Evolutionary conservation across 208 protist genomes (phyloP).

Genomic region (Angomonas ambiguus): DNA sequence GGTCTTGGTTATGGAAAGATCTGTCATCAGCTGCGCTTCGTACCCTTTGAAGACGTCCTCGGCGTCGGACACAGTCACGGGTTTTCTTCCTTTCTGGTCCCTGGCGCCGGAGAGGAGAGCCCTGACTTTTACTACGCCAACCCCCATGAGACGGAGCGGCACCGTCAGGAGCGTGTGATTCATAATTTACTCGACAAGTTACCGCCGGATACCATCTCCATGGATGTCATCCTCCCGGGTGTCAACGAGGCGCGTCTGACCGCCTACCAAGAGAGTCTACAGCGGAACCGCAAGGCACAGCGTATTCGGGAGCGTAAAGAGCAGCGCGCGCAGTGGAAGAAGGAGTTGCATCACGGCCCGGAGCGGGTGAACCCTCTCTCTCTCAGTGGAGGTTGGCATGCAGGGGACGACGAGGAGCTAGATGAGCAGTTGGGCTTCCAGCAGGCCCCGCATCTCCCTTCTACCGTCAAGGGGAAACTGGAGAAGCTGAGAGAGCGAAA

Average conservation of each 20-base stretch:
- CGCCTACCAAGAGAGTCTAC: slow-evolving; percentile 83
- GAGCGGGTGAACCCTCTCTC: too few species aligned
- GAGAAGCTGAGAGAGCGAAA: slow-evolving; percentile 71
- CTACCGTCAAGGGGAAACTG: slow-evolving; percentile 64
- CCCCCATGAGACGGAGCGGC: slow-evolving; percentile 90
- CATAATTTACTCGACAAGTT: slow-evolving; percentile 89
- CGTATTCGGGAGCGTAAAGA: slow-evolving; percentile 86
- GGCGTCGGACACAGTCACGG: slow-evolving; percentile 84
- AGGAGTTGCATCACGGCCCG: slow-evolving; percentile 30
- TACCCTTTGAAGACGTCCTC: slow-evolving; percentile 90
- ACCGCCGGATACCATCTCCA: slow-evolving; percentile 89
- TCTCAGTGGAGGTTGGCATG: slow-evolving; percentile 37
- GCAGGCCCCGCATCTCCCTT: slow-evolving; percentile 57
- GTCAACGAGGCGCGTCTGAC: slow-evolving; percentile 76
- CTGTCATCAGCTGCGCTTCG: slow-evolving; percentile 67
- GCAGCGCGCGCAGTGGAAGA: slow-evolving; percentile 40
- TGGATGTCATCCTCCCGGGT: slow-evolving; percentile 82
- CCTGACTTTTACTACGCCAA: slow-evolving; percentile 93
- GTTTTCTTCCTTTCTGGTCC: slow-evolving; percentile 87
- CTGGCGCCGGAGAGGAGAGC: slow-evolving; percentile 88
- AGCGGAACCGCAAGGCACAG: slow-evolving; percentile 66
- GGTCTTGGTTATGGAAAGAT: slow-evolving; percentile 87
- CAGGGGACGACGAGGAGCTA: slow-evolving; percentile 66
- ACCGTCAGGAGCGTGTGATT: slow-evolving; percentile 86
- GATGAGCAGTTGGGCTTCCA: slow-evolving; percentile 84